Evolutionary conservation across 2,329 filamentous ascomycete genomes (phyloP).

Genomic region (Ophiocordyceps camponoti-floridani): DNA sequence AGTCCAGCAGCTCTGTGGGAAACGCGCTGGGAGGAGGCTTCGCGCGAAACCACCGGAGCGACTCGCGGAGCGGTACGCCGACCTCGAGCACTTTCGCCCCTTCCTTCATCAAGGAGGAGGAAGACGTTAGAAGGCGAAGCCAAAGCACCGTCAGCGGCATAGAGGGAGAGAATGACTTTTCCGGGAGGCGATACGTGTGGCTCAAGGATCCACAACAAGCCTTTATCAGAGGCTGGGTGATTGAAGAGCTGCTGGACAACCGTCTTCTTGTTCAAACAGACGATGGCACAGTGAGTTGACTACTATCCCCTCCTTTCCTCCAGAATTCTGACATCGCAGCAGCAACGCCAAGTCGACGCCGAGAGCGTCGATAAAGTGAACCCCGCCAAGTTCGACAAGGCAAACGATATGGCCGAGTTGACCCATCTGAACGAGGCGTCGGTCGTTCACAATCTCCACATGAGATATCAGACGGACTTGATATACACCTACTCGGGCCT

Average conservation of each 20-base stretch:
- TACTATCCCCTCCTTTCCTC: background rate
- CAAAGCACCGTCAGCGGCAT: constrained; percentile 49
- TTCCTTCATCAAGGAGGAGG: constrained; percentile 76
- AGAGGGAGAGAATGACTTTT: constrained; percentile 97
- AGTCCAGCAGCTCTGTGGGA: constrained; percentile 41
- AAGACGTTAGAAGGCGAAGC: constrained; percentile 43
- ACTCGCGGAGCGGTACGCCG: constrained; percentile 47
- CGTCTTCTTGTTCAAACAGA: constrained; percentile 79
- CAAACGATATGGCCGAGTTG: constrained; percentile 96
- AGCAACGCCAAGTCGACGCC: constrained; percentile 74
- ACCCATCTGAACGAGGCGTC: constrained; percentile 96
- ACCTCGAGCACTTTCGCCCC: constrained; percentile 79
- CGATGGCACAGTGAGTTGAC: constrained; percentile 57
- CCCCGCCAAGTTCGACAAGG: constrained; percentile 97
- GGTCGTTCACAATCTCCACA: constrained; percentile 91
- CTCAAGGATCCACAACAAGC: constrained; percentile 71
- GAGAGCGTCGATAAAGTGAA: constrained; percentile 98
- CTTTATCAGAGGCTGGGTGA: constrained; percentile 83
- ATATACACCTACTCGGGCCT: constrained; percentile 98
- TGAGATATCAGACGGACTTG: constrained; percentile 84
- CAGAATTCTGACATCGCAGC: constrained; percentile 6
- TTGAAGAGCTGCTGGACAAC: constrained; percentile 57
- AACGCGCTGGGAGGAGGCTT: constrained; percentile 18
- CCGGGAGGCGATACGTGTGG: constrained; percentile 97
- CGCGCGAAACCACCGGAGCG: constrained; percentile 25